Conservation (phyloP, 148 eudicot species). For the Diospyros lotus region DNA sequence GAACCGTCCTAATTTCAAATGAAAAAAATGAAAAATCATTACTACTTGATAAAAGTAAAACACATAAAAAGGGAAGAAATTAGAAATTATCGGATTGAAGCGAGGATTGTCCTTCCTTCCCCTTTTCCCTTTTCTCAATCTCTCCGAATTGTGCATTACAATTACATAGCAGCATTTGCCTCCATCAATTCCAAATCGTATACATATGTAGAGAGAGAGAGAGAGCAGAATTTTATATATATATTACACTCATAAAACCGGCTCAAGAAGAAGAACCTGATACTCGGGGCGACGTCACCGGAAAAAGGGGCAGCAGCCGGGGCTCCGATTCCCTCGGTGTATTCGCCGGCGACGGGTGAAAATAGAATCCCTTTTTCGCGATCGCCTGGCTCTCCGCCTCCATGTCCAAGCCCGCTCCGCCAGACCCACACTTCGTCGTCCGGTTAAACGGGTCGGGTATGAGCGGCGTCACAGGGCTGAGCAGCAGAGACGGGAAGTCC, state of each 20-base stretch:
- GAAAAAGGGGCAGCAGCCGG: constrained; percentile 53
- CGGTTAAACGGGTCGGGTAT: constrained; percentile 54
- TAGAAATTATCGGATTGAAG: constrained; percentile 10
- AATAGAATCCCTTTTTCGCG: constrained; percentile 40
- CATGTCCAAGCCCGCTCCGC: constrained; percentile 10
- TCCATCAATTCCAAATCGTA: constrained; percentile 21
- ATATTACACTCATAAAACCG: not conserved
- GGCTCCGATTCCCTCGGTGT: constrained; percentile 56
- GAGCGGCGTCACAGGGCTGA: constrained; percentile 57
- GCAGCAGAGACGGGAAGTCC: constrained; percentile 59
- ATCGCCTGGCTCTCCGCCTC: constrained; percentile 50
- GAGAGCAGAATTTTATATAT: not conserved
- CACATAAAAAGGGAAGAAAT: not conserved
- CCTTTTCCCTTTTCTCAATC: not conserved
- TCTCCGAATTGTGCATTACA: constrained; percentile 13
- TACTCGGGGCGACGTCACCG: constrained; percentile 47
- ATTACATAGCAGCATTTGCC: constrained; percentile 11
- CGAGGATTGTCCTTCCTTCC: constrained; percentile 4
- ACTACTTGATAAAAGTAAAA: not conserved
- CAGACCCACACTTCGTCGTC: constrained; percentile 14
- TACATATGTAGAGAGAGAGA: constrained; percentile 11
- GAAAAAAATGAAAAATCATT: not conserved
- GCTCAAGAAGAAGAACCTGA: constrained; percentile 37
- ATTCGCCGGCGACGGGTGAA: constrained; percentile 55
- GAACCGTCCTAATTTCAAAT: not conserved